phyloP scores from a whole-genome alignment of 768 basidiomycete species.

The Piloderma croceum region DNA sequence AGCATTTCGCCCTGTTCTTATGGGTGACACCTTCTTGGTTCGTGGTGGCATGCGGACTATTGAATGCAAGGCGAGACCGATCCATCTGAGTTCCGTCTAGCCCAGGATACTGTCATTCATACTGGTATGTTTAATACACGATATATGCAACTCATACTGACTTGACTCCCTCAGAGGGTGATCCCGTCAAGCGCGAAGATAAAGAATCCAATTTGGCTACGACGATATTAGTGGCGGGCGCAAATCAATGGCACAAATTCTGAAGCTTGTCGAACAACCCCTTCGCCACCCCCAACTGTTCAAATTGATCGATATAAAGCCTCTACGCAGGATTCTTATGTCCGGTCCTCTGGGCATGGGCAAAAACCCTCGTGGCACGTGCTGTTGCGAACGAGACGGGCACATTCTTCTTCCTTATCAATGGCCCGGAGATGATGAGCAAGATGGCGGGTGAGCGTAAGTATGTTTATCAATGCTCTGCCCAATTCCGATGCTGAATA shows the following conservation, averaged over 20 bases:
- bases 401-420: conserved; percentile 74
- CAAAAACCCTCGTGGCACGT: conserved; percentile 66
- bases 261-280: conserved; percentile 63
- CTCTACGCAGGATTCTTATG: conserved; percentile 64
- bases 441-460: too few species aligned
- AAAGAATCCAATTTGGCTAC: conserved; percentile 66
- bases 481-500: too few species aligned
- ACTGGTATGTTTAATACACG: conserved; percentile 29
- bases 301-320: conserved; percentile 75
- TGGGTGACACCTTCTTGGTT: too few species aligned
- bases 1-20: too few species aligned
- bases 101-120: conserved; percentile 62
- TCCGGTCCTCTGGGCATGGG: conserved; percentile 66
- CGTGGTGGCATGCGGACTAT: too few species aligned
- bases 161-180: conserved; percentile 40
- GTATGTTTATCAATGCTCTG: too few species aligned
- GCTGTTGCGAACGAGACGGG: conserved; percentile 72
- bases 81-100: conserved; percentile 63
- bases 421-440: too few species aligned
- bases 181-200: conserved; percentile 64
- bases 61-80: too few species aligned
- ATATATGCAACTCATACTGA: background rate
- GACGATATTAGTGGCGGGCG: conserved; percentile 67
- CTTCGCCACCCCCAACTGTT: conserved; percentile 65
- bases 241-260: conserved; percentile 69